Base-by-base conservation (phyloP, 2,329 filamentous ascomycete genomes). In the Mycocentrospora acerina region DNA sequence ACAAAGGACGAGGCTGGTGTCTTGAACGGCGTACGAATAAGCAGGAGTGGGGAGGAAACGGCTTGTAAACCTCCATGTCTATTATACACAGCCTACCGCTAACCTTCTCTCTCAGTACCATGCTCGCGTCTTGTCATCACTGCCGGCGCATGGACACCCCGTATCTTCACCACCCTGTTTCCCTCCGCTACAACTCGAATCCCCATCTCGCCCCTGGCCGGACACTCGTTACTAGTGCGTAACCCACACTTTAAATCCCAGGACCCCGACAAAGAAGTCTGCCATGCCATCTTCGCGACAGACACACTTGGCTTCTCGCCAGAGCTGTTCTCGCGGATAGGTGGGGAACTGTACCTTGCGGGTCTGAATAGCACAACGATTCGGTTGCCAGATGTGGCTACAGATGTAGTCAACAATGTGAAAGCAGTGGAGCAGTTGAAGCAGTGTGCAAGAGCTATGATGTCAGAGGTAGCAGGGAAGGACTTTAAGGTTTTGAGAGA, bases 341-440 rank as follows among this genome's bases (percentile, higher is more conserved):
- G 80, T 7, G 83, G 81, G 1, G 78, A 88, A 39, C 78, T 91
- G 14, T 91, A 88, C 62, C 69, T 91, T 24, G 84, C 83, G 0
- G 87, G 87, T 0, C 61, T 90, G 25, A 90, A 91, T 59, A 79
- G 76, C 24, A 68, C 76, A 0, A 61, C 57, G 1, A 74, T 86
- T 4, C 75, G 79, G 0, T 68, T 91, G 8, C 86, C 87, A 0
- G 64, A 71, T 1, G 51, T 74, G 3, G 75, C 82, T 0, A 75
- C 73, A 0, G 73, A 78, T 29, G 69, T 73, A 0, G 66, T 68
- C 35, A 69, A 78, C n/a, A 70, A 75, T 10, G 56, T 61, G 1
- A 59, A 68, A 10, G 70, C 77, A 8, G 67, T 85, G 2, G 68
- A 68, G 7, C 67, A 71, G 58, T 56, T 86, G 33, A 75, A 73